phyloP scores from a whole-genome alignment of 2,329 filamentous ascomycete species.

The Epichloe bromicola region DNA sequence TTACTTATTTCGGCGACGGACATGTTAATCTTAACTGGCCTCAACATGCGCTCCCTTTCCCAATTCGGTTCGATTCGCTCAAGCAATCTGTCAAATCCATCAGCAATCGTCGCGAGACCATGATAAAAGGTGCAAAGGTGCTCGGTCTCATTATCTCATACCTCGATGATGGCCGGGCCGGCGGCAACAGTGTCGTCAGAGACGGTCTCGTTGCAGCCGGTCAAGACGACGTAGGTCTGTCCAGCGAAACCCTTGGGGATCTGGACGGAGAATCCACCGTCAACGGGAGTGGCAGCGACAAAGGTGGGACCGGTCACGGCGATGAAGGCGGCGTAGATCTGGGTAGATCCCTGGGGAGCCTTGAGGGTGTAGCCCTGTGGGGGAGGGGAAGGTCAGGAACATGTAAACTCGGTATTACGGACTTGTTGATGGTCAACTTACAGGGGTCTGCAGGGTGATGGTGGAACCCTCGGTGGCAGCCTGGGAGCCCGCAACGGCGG shows the following conservation, averaged over 20 bases:
- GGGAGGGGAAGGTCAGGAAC: background rate
- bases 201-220: constrained; percentile 18
- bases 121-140: too few relatives aligned
- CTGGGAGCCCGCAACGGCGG: constrained; percentile 13
- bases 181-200: constrained; percentile 22
- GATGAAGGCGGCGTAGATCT: constrained; percentile 5
- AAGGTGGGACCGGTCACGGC: constrained; percentile 6
- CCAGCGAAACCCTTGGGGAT: constrained; percentile 14
- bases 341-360: background rate
- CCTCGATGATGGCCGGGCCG: constrained; percentile 22
- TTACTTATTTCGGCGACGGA: too few relatives aligned
- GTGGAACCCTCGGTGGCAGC: constrained; percentile 12
- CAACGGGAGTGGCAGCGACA: constrained; percentile 1
- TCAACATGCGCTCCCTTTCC: too few relatives aligned
- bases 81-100: too few relatives aligned
- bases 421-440: constrained; percentile 1
- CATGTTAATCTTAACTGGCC: too few relatives aligned
- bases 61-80: too few relatives aligned
- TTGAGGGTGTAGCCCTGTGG: constrained; percentile 3
- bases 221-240: constrained; percentile 23
- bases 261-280: constrained; percentile 6
- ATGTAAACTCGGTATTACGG: background rate
- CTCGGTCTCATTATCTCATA: background rate
- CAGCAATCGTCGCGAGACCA: too few relatives aligned
- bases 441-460: constrained; percentile 15